Evolutionary conservation across 495 filamentous ascomycete species (phyloP).

Genomic region (Parmelia sp.): DNA sequence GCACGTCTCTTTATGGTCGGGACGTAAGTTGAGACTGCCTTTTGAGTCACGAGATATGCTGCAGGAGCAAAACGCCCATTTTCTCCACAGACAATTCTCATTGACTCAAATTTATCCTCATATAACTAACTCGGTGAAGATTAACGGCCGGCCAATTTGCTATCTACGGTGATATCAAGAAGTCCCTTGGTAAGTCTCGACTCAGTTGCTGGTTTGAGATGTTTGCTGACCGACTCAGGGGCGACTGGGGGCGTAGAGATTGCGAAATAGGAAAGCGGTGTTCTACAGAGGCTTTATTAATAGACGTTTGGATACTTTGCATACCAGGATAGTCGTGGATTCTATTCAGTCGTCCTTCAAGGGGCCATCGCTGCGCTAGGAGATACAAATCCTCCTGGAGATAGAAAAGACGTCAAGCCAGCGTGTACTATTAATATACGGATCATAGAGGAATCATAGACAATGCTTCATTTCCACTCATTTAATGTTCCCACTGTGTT

Average conservation of each 20-base stretch:
- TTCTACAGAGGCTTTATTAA: neutral
- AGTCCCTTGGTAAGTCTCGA: slow-evolving; percentile 30
- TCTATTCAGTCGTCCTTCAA: neutral
- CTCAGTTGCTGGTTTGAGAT: neutral
- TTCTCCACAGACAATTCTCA: too few species aligned
- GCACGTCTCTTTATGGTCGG: slow-evolving; percentile 92
- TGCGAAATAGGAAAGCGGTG: slow-evolving; percentile 33
- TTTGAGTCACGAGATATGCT: too few species aligned
- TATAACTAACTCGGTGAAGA: too few species aligned
- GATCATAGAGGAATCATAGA: slow-evolving; percentile 11
- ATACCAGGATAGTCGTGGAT: neutral
- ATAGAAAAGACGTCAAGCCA: neutral
- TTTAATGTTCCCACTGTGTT: neutral
- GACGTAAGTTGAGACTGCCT: slow-evolving; percentile 27
- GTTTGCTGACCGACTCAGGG: slow-evolving; percentile 47
- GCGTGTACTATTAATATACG: slow-evolving; percentile 10
- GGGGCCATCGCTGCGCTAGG: neutral
- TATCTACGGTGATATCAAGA: slow-evolving; percentile 81
- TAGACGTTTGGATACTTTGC: slow-evolving; percentile 10
- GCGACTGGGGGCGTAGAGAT: slow-evolving; percentile 79
- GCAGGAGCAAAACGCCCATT: too few species aligned
- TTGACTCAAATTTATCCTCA: too few species aligned
- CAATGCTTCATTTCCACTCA: slow-evolving; percentile 3
- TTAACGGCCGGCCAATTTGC: slow-evolving; percentile 92
- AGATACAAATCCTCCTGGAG: slow-evolving; percentile 3